Percentiles rank a stretch among this genome's conserved stretches.
Conservation (phyloP, 192 early-diverging fungal genomes). For the Coemansia sp. region DNA sequence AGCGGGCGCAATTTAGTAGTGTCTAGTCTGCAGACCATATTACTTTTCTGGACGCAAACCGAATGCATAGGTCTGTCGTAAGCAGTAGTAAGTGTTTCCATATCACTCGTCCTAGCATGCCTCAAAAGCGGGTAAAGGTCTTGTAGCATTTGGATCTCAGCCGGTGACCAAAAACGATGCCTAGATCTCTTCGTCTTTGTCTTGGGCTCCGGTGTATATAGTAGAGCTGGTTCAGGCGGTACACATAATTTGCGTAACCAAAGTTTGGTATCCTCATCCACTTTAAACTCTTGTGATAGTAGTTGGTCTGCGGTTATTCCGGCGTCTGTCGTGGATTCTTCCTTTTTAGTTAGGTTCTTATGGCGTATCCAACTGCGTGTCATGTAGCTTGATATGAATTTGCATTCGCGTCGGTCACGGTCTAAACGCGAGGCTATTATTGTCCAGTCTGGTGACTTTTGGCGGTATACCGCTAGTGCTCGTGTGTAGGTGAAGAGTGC, state of each 20-base stretch:
- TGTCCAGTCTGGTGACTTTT: conserved; percentile 14
- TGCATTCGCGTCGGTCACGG: conserved; percentile 14
- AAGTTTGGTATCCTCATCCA: background rate
- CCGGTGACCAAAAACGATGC: background rate
- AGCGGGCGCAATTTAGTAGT: background rate
- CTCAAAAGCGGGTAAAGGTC: conserved; percentile 9
- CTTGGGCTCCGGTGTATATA: background rate
- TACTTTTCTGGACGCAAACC: background rate
- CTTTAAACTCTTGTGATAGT: background rate
- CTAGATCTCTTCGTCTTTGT: background rate
- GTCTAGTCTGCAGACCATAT: background rate
- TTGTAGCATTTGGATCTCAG: background rate
- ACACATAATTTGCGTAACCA: conserved; percentile 3
- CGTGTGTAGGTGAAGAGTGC: conserved; percentile 20
- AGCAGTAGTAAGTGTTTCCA: background rate
- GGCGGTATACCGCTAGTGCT: background rate
- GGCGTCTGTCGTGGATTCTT: background rate
- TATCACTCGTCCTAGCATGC: background rate
- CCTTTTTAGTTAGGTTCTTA: background rate
- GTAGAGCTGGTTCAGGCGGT: background rate
- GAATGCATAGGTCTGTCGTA: background rate
- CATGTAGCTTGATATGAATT: conserved; percentile 13
- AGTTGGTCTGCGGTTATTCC: background rate
- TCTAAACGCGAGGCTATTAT: background rate
- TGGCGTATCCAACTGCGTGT: conserved; percentile 10